Base-by-base conservation (phyloP, 1,284 basidiomycete species). In the Lentinus polychrous region DNA sequence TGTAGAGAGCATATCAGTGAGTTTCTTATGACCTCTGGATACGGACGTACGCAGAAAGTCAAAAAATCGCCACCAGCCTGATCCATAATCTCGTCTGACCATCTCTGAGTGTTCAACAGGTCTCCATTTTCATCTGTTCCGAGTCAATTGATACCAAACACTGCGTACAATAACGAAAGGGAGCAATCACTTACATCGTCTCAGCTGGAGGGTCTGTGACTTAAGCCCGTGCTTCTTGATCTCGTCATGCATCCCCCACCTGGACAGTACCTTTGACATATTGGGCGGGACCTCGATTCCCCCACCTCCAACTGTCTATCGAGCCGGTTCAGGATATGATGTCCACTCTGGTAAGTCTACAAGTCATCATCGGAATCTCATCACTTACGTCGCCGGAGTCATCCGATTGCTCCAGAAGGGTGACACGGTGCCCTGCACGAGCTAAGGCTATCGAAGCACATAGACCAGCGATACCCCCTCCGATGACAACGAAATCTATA, bases 401-500 rank as follows among this genome's bases (percentile, higher is more conserved):
- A 36, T 49, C 43, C 17, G 43, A 45, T 46, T 52, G 37, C 7
- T 65, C 61, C 33, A 67, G 49, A n/a, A 66, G 55, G 8, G 57
- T 62, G n/a, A 67, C 66, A 8, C 51, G 51, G 49, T 67, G 66
- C 2, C 66, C 66, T 0, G 56, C 58, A 15, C 59, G 49, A 12
- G 54, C 48, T 43, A 67, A 60, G 1, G 60, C 54, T 27, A 64
- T 57, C 1, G 65, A 64, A 4, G 59, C 47, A 18, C 60, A 55
- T 36, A 66, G 59, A 27, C 65, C 65, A 10, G 60, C 49, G 31
- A 62, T 52, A 34, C 62, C 59, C 15, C 62, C 60, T 18, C 66
- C 66, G 42, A 66, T 43, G 47, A 67, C 49, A 41, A 66, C 32
- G 49, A 67, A 63, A 23, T 64, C 57, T 35, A 66, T 55, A 3